Base-by-base conservation (phyloP, 768 basidiomycete species). In the Coprinopsis marcescibilis region DNA sequence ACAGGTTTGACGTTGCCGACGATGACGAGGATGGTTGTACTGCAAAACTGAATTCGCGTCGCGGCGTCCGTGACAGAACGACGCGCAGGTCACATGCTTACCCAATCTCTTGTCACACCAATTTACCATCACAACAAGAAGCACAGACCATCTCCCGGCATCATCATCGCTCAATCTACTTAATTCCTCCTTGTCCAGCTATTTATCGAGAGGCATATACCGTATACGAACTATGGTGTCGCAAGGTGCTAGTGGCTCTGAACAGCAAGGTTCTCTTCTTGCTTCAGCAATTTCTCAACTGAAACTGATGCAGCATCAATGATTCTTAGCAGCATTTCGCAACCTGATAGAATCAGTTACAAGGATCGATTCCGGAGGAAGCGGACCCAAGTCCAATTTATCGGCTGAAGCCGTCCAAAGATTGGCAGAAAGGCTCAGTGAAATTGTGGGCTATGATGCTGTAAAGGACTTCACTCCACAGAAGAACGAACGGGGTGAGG, bases 401-500 rank as follows among this genome's bases (percentile, higher is more conserved):
- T 67, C 72, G 15, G 58, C 70, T 39, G 77, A 80, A 40, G 76
- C 76, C 44, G 61, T 80, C 17, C 64, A 66, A 49, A 75, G 65
- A 50, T 59, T 89, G 19, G 78, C 83, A 2, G 71, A 79, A 46
- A 83, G 75, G 59, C 65, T 89, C 11, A 69, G 66, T 14, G 72
- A 85, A 53, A 58, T 89, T 14, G 65, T 83, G 17, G 78, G 75
- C 12, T 68, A 65, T 32, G 69, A 71, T 39, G 68, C 57, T 2
- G 52, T 60, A 35, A 57, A 60, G 32, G 64, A 57, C 20, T 56
- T 57, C 40, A 56, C 61, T 6, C 66, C 68, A 42, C 64, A 51
- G 42, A 67, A 68, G 45, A 75, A 78, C 48, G 76, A 76, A 62
- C 70, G 70, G 63, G 78, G 76, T 71, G 78, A 86, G 77, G 86